phyloP scores from a whole-genome alignment of 2,329 filamentous ascomycete species.

The Dactylella cylindrospora region DNA sequence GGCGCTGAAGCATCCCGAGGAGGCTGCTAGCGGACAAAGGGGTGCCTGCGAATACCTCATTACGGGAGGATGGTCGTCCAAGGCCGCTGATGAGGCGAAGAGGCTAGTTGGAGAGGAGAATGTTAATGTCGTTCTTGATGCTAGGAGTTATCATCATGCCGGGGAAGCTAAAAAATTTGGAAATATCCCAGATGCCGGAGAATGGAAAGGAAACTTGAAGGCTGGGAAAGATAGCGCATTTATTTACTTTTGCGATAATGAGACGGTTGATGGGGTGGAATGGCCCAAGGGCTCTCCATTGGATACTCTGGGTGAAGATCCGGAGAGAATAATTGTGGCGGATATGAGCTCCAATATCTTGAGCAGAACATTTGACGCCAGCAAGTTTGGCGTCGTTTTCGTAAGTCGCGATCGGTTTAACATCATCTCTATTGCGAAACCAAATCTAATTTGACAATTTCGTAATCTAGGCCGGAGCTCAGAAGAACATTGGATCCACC shows the following conservation, averaged over 20 bases:
- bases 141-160: conserved; percentile 51
- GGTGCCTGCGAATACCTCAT: conserved; percentile 75
- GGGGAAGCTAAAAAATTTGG: conserved; percentile 74
- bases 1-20: conserved; percentile 66
- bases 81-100: conserved; percentile 80
- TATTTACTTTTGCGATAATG: conserved; percentile 90
- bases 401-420: conserved; percentile 59
- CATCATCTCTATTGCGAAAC: not conserved
- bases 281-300: conserved; percentile 71
- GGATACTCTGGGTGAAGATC: conserved; percentile 60
- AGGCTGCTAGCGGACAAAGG: conserved; percentile 68
- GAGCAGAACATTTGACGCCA: conserved; percentile 72
- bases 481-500: conserved; percentile 88
- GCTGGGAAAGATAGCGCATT: conserved; percentile 62
- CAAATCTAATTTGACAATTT: conserved; percentile 26
- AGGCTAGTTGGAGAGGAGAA: conserved; percentile 74
- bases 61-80: conserved; percentile 86
- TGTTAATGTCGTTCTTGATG: conserved; percentile 77
- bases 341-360: conserved; percentile 97
- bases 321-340: conserved; percentile 75
- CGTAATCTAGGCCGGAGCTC: conserved; percentile 65
- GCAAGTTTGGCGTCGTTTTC: conserved; percentile 81
- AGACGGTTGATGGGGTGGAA: conserved; percentile 91
- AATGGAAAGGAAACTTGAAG: conserved; percentile 71
- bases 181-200: conserved; percentile 72